Percentiles rank a stretch among this genome's conserved stretches.
phyloP scores from a whole-genome alignment of 768 basidiomycete species.

The Scleroderma bovista region DNA sequence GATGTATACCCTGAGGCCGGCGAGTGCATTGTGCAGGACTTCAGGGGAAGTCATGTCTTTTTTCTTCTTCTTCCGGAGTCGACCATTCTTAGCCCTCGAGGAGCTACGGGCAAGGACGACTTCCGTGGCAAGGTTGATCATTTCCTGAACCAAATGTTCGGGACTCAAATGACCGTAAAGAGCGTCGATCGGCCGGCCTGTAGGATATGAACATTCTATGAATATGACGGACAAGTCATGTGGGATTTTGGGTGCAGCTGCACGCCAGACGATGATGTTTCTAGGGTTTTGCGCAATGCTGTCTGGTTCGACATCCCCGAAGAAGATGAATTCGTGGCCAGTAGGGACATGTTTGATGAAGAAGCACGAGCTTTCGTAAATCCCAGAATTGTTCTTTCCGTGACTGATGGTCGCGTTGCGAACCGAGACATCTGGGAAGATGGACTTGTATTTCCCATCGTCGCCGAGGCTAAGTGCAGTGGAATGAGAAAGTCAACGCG shows the following conservation, averaged over 20 bases:
- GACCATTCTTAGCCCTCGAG: slow-evolving; percentile 18
- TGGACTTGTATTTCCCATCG: slow-evolving; percentile 46
- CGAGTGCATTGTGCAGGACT: slow-evolving; percentile 46
- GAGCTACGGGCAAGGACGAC: slow-evolving; percentile 45
- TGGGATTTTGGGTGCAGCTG: slow-evolving; percentile 73
- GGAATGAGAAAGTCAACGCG: neutral
- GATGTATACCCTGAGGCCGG: slow-evolving; percentile 66
- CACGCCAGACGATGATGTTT: slow-evolving; percentile 73
- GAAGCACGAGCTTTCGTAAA: slow-evolving; percentile 79
- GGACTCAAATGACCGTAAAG: slow-evolving; percentile 89
- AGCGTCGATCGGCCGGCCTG: slow-evolving; percentile 56
- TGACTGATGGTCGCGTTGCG: slow-evolving; percentile 68
- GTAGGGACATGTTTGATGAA: slow-evolving; percentile 69
- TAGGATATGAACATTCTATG: slow-evolving; percentile 90
- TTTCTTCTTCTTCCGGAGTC: slow-evolving; percentile 34
- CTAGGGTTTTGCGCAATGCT: slow-evolving; percentile 53
- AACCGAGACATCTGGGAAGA: slow-evolving; percentile 56
- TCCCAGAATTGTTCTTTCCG: slow-evolving; percentile 49
- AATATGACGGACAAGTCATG: slow-evolving; percentile 72
- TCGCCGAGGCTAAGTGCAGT: slow-evolving; percentile 30
- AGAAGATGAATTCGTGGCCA: slow-evolving; percentile 77
- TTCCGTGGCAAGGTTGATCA: slow-evolving; percentile 62
- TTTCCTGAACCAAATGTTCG: slow-evolving; percentile 70
- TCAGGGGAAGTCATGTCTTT: slow-evolving; percentile 34
- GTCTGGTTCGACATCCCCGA: slow-evolving; percentile 92